Base-by-base conservation (phyloP, 805 yeast species). In the Kuraishia ogatae region DNA sequence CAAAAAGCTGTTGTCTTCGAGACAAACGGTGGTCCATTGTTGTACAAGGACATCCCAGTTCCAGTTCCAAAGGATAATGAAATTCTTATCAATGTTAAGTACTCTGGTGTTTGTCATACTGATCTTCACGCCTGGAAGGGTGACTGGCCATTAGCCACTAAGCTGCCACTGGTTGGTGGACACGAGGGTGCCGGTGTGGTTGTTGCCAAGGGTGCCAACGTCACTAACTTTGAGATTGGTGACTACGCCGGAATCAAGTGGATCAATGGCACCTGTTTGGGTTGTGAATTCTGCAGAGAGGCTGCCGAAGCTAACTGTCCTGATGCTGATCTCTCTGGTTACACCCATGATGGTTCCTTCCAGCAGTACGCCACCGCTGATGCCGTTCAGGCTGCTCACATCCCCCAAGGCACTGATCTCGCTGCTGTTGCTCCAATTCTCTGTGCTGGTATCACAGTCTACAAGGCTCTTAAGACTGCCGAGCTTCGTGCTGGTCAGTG, bases 71-170 rank as follows among this genome's bases (percentile, higher is more conserved):
- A 80, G 68, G 72, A 87, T 59, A 82, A 76, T 64, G 88, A 84
- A 69, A 71, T 84, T 56, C 76, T 84, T 67, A 75, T 84, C 64
- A 79, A 84, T 66, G 85, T 84, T 66, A 83, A 82, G 71, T 84
- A 82, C 73, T 83, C 89, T 11, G 89, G 89, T 71, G 88, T 84
- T 56, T 84, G 89, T 68, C 89, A 84, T 75, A 83, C 88, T 35
- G 89, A 84, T 66, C 78, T 84, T 68, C 89, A 84, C 72, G 88
- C 88, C 50, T 82, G 86, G 86, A 80, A 81, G 66, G 86, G 86
- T 64, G 87, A 82, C 66, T 82, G 86, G 87, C 83, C 87, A 57
- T 74, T 83, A 71, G 79, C 70, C 65, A 74, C 65, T 68, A 77
- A 65, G 74, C 73, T 83, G 62, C 87, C 87, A 49, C 73, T 83